phyloP scores from a whole-genome alignment of 2,329 filamentous ascomycete species.

The Beauveria rudraprayagi region DNA sequence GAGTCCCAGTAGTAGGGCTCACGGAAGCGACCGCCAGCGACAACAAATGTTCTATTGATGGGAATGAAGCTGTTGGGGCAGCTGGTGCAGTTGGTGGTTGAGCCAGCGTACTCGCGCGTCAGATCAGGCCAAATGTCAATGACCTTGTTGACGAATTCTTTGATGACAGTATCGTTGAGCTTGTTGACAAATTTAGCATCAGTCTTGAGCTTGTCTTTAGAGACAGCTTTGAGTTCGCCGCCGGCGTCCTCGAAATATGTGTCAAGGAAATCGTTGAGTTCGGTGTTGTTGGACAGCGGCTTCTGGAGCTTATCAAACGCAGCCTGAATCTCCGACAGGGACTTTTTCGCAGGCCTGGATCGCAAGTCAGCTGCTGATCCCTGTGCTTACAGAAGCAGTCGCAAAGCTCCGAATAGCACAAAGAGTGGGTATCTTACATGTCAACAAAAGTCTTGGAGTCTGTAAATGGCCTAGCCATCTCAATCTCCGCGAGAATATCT shows the following conservation, averaged over 20 bases:
- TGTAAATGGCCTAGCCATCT: slow-evolving; percentile 54
- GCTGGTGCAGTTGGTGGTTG: slow-evolving; percentile 43
- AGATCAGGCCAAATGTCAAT: slow-evolving; percentile 64
- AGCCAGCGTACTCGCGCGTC: slow-evolving; percentile 49
- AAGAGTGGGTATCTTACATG: slow-evolving; percentile 36
- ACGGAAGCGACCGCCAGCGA: slow-evolving; percentile 62
- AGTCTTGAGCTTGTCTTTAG: slow-evolving; percentile 41
- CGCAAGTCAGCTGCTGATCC: slow-evolving; percentile 6
- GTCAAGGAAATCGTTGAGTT: slow-evolving; percentile 52
- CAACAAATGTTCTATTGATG: slow-evolving; percentile 59
- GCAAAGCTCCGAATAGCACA: neutral
- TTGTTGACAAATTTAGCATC: slow-evolving; percentile 50
- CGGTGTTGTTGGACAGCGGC: slow-evolving; percentile 55
- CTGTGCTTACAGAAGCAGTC: slow-evolving; percentile 11
- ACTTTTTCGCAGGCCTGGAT: slow-evolving; percentile 48
- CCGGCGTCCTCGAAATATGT: slow-evolving; percentile 57
- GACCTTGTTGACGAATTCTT: slow-evolving; percentile 54
- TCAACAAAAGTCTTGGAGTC: slow-evolving; percentile 68
- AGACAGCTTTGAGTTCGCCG: slow-evolving; percentile 50
- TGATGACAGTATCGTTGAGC: slow-evolving; percentile 49
- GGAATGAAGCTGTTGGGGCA: slow-evolving; percentile 60
- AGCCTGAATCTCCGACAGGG: slow-evolving; percentile 51
- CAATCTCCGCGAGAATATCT: slow-evolving; percentile 52
- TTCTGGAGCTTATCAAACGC: slow-evolving; percentile 52
- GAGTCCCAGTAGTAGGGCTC: slow-evolving; percentile 68